Conservation (phyloP, 2,329 filamentous ascomycete species). For the Diaporthe batatas region DNA sequence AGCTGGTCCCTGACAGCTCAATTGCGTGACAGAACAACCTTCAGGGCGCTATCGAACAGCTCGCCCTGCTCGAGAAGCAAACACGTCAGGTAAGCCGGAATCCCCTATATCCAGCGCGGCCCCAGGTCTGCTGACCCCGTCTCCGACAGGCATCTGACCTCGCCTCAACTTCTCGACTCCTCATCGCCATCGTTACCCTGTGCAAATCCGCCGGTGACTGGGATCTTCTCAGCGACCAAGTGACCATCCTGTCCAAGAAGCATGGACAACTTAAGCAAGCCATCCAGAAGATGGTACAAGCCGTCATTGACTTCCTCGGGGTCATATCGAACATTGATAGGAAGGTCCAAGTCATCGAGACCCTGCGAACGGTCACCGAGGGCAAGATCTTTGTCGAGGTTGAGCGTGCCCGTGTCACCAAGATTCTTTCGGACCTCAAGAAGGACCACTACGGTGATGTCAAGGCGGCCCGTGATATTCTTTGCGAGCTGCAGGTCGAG, state of each 20-base stretch:
- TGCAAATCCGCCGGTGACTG: constrained; percentile 95
- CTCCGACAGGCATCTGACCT: constrained; percentile 87
- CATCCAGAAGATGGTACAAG: constrained; percentile 98
- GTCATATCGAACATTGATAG: constrained; percentile 86
- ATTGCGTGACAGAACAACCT: constrained; percentile 75
- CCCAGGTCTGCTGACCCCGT: constrained; percentile 17
- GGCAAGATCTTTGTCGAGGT: constrained; percentile 99
- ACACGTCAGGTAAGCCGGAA: constrained; percentile 83
- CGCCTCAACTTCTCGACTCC: constrained; percentile 89
- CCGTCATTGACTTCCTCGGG: constrained; percentile 92
- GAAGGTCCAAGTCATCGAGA: constrained; percentile 95
- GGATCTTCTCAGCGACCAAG: constrained; percentile 96
- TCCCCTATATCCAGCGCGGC: constrained; percentile 14
- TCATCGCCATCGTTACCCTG: constrained; percentile 91
- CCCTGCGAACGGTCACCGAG: constrained; percentile 94
- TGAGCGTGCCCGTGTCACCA: constrained; percentile 94
- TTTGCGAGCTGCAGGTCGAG: constrained; percentile 98
- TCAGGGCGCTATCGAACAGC: constrained; percentile 91
- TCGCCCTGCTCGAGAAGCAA: constrained; percentile 93
- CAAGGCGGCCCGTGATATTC: constrained; percentile 88
- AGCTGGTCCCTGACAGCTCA: constrained; percentile 3
- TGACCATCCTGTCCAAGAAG: constrained; percentile 96
- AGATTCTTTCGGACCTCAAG: constrained; percentile 97
- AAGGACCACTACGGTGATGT: constrained; percentile 89
- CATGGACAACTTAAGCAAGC: constrained; percentile 99